Base-by-base conservation (phyloP, 106 monocot species). In the Acanthochlamys bracteata region DNA sequence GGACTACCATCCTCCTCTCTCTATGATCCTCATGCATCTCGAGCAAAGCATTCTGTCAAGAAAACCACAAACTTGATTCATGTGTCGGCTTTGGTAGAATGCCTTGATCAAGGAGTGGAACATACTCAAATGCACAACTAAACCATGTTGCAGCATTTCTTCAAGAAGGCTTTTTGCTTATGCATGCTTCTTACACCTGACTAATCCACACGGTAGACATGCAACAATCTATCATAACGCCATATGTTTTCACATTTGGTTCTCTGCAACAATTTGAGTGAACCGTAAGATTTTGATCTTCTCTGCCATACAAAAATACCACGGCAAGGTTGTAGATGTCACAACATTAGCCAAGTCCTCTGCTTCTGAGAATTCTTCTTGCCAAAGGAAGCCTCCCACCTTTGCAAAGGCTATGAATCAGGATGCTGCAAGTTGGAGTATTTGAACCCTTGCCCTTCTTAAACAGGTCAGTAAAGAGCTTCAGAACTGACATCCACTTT, bases 361-460 rank as follows among this genome's bases (percentile, higher is more conserved):
- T 49, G 60, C 71, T 78, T 19, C 59, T n/a, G 58, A 75, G 56
- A 13, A 84, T 41, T 19, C 39, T 59, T 33, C 54, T 78, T 42
- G 83, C 80, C 54, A 75, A 69, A 23, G 11, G 4, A 67, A 80
- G 70, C 51, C 67, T 78, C 10, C 83, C 83, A 52, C 59, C 77
- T 56, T 66, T 74, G 59, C 83, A 83, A 33, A 80, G 75, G 52
- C 83, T 78, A 69, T 43, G 22, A 53, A 88, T 81, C 17, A 81
- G 71, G 65, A 83, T 83, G 56, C 77, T 81, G 51, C 69, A 84
- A 11, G 80, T 80, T 46, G 63, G 27, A 7, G 57, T 62, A 52
- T 78, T 55, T 0, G 70, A 75, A 20, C 13, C 23, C 59, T 81
- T 69, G 8, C 75, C 78, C 53, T 83, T 84, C 66, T 84, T 88